Evolutionary conservation across 257 asterid species (phyloP), one percentile per base, ranked within the genome.

Genomic region (Knoxia roxburghii): DNA sequence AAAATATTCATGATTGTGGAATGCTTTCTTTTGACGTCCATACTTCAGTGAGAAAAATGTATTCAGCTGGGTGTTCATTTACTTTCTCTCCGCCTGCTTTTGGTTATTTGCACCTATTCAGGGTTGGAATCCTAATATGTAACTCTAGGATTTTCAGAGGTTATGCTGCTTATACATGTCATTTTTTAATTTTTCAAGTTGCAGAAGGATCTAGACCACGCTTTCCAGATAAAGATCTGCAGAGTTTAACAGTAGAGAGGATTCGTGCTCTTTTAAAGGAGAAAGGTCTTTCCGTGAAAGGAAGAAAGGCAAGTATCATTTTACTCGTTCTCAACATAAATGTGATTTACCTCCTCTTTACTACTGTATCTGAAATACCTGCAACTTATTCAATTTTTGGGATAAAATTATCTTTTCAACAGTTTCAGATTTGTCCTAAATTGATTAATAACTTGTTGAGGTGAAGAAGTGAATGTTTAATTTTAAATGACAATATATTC

Each of bases 271-370:
- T 91, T 66, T 81, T 91, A 41, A 79, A 76, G 81, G 96, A 81
- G 69, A 90, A 76, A 77, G 91, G 95, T 61, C 90, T 91, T 76
- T 83, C 89, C 6, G 66, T 61, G 39, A 85, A 71, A 33, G 97
- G 97, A 66, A 86, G 80, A 72, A 91, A 91, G 88, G 97, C 74
- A 77, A 89, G 93, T 71, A 61, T 33, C 49, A 21, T n/a, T 51
- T 32, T 53, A 32, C 12, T 15, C 55, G 17, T 65, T 26, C 14
- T 46, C 40, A 11, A 6, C 68, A n/a, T 70, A 29, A 27, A 17
- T 33, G 10, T 33, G 45, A 46, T 40, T 40, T 35, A 52, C 11
- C 37, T 64, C 0, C 32, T 39, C 26, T 65, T 20, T 37, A 20
- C 64, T 57, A 23, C 17, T 51, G 37, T 18, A 30, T 66, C 14